phyloP scores from a whole-genome alignment of 495 filamentous ascomycete species.

The Penicillium silybi region DNA sequence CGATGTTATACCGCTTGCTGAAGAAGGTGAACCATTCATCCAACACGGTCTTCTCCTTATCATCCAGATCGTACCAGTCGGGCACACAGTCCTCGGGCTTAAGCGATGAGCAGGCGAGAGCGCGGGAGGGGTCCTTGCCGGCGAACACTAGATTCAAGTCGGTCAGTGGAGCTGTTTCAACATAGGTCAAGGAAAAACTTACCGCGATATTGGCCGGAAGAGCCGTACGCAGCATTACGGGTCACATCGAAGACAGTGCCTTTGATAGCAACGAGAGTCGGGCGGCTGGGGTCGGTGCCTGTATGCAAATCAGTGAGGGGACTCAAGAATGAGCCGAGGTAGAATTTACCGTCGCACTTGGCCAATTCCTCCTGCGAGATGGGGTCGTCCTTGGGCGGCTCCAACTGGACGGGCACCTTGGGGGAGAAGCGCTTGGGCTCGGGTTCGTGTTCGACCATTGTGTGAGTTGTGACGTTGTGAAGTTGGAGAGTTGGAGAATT shows the following conservation, averaged over 20 bases:
- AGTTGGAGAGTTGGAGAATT: slow-evolving; percentile 2
- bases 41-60: slow-evolving; percentile 82
- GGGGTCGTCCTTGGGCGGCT: slow-evolving; percentile 82
- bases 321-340: background rate
- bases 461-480: slow-evolving; percentile 8
- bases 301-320: background rate
- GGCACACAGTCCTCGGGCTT: slow-evolving; percentile 79
- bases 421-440: slow-evolving; percentile 69
- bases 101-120: slow-evolving; percentile 78
- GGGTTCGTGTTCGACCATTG: slow-evolving; percentile 31
- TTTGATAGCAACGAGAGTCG: slow-evolving; percentile 93
- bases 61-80: slow-evolving; percentile 78
- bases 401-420: slow-evolving; percentile 74
- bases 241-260: slow-evolving; percentile 92
- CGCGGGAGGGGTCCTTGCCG: slow-evolving; percentile 89
- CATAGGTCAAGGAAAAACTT: slow-evolving; percentile 16
- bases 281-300: slow-evolving; percentile 61
- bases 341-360: slow-evolving; percentile 69
- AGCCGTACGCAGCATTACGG: slow-evolving; percentile 78
- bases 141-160: slow-evolving; percentile 68
- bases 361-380: slow-evolving; percentile 72
- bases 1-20: slow-evolving; percentile 89
- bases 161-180: slow-evolving; percentile 3
- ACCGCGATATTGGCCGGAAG: slow-evolving; percentile 84
- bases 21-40: slow-evolving; percentile 96